A percentile compares a stretch with the other conserved stretches of the same genome.
Evolutionary conservation across 73 alveolate genomes (phyloP).

Genomic region (Paramecium primaurelia): DNA sequence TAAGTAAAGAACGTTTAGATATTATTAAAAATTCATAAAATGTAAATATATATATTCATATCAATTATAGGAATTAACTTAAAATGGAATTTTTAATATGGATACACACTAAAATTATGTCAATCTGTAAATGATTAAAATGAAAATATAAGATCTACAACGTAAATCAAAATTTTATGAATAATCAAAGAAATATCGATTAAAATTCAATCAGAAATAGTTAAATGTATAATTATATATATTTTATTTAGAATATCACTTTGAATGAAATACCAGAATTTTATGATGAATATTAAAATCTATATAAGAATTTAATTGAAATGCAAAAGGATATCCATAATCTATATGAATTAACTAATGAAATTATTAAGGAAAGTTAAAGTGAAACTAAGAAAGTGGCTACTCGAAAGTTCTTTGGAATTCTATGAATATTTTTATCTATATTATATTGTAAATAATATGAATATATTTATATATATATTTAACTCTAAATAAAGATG

Average conservation of each 20-base stretch:
- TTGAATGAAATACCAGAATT: not conserved
- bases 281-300: slow-evolving; percentile 10
- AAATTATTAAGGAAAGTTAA: not conserved
- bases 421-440: not conserved
- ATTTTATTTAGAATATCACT: not conserved
- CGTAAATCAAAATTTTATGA: slow-evolving; percentile 23
- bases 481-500: no score
- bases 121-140: slow-evolving; percentile 32
- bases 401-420: slow-evolving; percentile 34
- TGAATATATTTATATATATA: no score
- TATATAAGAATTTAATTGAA: not conserved
- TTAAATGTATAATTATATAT: not conserved
- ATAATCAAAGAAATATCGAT: not conserved
- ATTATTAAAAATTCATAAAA: not conserved
- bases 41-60: not conserved
- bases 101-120: slow-evolving; percentile 36
- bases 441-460: not conserved
- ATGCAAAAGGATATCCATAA: slow-evolving; percentile 20
- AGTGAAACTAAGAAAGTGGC: not conserved
- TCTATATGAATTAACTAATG: not conserved
- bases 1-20: not conserved
- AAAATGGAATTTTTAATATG: slow-evolving; percentile 17
- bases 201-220: slow-evolving; percentile 14
- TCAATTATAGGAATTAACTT: not conserved
- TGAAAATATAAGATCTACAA: slow-evolving; percentile 23